These are phyloP conservation scores for Acanthamoeba castellanii DNA, from an alignment of 208 protist species.

Conservation along the genomic window DNA sequence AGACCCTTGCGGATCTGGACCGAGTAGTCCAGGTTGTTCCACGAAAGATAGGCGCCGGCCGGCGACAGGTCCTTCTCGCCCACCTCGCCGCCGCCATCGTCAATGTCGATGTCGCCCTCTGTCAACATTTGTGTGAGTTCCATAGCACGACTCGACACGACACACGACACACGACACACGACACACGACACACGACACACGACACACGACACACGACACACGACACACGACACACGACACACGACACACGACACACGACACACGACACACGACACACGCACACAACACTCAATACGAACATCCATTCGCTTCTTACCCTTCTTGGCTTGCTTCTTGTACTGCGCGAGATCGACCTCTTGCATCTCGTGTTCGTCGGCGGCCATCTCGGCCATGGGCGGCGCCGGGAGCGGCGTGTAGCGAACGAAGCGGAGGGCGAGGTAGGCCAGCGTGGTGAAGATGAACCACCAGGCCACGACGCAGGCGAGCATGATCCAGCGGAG, in stretches of 20 bases:
- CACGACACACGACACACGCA: neutral
- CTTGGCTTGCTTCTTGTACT: constrained; percentile 29
- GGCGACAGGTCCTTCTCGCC: constrained; percentile 12
- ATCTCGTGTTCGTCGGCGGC: neutral
- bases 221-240: neutral
- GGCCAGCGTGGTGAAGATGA: constrained; percentile 61
- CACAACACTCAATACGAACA: neutral
- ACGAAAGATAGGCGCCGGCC: constrained; percentile 78
- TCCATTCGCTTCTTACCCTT: neutral
- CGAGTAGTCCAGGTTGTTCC: constrained; percentile 79
- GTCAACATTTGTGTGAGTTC: neutral
- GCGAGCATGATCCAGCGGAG: constrained; percentile 52
- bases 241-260: neutral
- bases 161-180: too few species aligned
- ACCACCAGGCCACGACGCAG: constrained; percentile 23
- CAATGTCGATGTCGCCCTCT: neutral
- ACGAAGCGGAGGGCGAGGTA: constrained; percentile 30
- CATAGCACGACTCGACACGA: too few species aligned
- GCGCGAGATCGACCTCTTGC: neutral
- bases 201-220: too few species aligned
- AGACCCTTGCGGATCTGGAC: constrained; percentile 74
- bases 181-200: too few species aligned
- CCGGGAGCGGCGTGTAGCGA: neutral
- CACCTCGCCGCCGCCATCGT: neutral
- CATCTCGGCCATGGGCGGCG: neutral